Percentiles rank a stretch among this genome's conserved stretches.
These are phyloP conservation scores for Xylaria longipes DNA, from an alignment of 495 filamentous ascomycete species.

Conservation along the genomic window DNA sequence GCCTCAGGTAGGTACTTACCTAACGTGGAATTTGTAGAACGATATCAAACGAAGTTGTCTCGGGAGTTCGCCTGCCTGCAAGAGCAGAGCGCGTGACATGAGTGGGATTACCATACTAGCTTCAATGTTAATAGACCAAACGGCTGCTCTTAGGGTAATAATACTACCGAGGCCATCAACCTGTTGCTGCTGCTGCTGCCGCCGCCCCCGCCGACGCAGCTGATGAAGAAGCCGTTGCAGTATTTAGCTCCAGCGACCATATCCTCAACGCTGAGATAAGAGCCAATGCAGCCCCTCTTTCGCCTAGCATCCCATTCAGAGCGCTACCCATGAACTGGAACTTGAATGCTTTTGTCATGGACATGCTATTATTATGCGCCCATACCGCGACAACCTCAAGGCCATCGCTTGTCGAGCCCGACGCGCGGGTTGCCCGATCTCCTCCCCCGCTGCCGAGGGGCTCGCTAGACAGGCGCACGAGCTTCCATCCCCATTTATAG, in stretches of 20 bases:
- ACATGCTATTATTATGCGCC: slow-evolving; percentile 28
- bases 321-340: slow-evolving; percentile 40
- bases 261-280: slow-evolving; percentile 35
- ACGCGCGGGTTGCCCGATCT: slow-evolving; percentile 24
- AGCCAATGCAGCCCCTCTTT: slow-evolving; percentile 29
- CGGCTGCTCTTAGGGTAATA: too few relatives aligned
- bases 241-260: slow-evolving; percentile 28
- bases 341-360: slow-evolving; percentile 32
- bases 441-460: slow-evolving; percentile 25
- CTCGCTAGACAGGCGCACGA: slow-evolving; percentile 31
- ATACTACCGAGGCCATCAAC: background rate
- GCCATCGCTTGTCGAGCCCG: slow-evolving; percentile 36
- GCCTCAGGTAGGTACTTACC: too few relatives aligned
- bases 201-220: background rate
- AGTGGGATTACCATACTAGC: too few relatives aligned
- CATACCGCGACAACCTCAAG: slow-evolving; percentile 37
- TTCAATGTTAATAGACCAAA: too few relatives aligned
- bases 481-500: slow-evolving; percentile 34
- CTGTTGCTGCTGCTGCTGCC: background rate
- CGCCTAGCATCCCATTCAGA: slow-evolving; percentile 36
- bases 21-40: too few relatives aligned
- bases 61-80: too few relatives aligned
- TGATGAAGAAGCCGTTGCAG: slow-evolving; percentile 1
- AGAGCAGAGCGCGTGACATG: too few relatives aligned
- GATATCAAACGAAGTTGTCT: too few relatives aligned